Evolutionary conservation across 805 yeast species (phyloP).

Genomic region (Candida argentea): DNA sequence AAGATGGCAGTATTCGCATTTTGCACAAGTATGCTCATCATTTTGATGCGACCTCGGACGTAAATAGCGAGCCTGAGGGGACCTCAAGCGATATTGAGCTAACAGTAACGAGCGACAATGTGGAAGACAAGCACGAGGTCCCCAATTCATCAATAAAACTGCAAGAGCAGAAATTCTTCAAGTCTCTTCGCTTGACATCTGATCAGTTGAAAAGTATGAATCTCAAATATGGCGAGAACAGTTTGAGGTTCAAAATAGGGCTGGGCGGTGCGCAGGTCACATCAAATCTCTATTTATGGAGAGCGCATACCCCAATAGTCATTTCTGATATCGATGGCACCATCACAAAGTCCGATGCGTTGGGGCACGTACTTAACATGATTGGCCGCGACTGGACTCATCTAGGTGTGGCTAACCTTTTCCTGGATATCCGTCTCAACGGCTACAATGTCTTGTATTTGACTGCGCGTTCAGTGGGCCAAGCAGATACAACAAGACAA

Average conservation of each 20-base stretch:
- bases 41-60: not conserved
- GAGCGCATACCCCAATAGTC: constrained; percentile 75
- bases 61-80: constrained; percentile 2
- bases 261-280: constrained; percentile 70
- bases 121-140: constrained; percentile 1
- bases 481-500: constrained; percentile 83
- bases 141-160: not conserved
- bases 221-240: constrained; percentile 71
- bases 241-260: constrained; percentile 67
- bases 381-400: constrained; percentile 98
- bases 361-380: constrained; percentile 91
- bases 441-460: constrained; percentile 91
- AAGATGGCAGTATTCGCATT: constrained; percentile 59
- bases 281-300: constrained; percentile 78
- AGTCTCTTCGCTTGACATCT: constrained; percentile 81
- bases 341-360: constrained; percentile 92
- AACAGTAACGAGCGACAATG: not conserved
- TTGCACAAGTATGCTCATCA: constrained; percentile 11
- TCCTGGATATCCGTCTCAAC: constrained; percentile 74
- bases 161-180: constrained; percentile 47
- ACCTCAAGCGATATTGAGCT: constrained; percentile 6
- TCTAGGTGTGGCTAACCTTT: constrained; percentile 85
- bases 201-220: constrained; percentile 74
- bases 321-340: constrained; percentile 98
- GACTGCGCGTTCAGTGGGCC: constrained; percentile 93